These are phyloP conservation scores for Hondaea fermentalgiana DNA, from an alignment of 108 stramenopile genomes.

Conservation along the genomic window DNA sequence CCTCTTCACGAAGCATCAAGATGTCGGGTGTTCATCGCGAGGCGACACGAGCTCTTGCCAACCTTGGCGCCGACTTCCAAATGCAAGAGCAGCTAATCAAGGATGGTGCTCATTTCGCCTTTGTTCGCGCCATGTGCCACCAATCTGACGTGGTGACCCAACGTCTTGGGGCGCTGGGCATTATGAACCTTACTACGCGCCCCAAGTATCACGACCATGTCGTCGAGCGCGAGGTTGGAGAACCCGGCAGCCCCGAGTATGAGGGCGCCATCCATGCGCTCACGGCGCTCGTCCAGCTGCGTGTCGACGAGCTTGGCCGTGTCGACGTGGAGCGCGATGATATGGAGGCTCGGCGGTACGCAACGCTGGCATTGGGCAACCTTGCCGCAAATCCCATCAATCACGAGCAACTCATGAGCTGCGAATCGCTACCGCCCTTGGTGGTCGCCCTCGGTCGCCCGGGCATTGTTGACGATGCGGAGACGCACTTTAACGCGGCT, in stretches of 20 bases:
- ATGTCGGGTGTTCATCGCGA: neutral
- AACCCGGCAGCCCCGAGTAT: neutral
- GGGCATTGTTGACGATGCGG: slow-evolving; percentile 38
- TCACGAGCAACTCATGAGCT: slow-evolving; percentile 35
- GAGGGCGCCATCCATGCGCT: neutral
- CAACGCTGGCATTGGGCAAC: slow-evolving; percentile 63
- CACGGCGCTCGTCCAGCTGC: neutral
- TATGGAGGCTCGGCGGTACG: slow-evolving; percentile 52
- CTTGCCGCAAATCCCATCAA: slow-evolving; percentile 33
- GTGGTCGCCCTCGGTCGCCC: slow-evolving; percentile 22
- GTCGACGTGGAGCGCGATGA: slow-evolving; percentile 38
- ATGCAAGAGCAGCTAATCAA: neutral
- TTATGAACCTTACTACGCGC: neutral
- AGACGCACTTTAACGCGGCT: slow-evolving; percentile 59
- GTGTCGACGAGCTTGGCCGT: neutral
- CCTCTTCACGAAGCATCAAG: neutral
- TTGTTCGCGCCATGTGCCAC: neutral
- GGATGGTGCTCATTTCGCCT: neutral
- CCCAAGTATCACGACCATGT: slow-evolving; percentile 19
- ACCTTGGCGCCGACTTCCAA: neutral
- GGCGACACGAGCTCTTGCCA: neutral
- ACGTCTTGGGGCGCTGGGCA: neutral
- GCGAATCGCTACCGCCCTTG: slow-evolving; percentile 27
- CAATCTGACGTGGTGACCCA: neutral
- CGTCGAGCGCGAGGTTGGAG: slow-evolving; percentile 16